These are phyloP conservation scores for Xylogone sp. DNA, from an alignment of 2,329 filamentous ascomycete species.

Conservation along the genomic window DNA sequence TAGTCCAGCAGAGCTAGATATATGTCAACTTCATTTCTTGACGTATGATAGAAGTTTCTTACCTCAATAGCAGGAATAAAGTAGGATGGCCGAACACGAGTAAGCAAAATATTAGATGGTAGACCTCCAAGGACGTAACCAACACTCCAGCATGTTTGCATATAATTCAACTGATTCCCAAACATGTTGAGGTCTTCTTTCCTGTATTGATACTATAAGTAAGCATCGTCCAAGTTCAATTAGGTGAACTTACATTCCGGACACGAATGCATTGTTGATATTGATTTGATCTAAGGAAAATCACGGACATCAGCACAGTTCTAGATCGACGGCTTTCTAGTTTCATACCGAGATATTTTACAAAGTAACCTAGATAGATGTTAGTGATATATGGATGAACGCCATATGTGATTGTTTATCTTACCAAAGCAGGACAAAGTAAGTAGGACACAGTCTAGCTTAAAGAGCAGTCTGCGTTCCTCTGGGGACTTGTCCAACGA, in stretches of 20 bases:
- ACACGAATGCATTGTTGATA: slow-evolving; percentile 43
- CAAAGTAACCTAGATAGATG: slow-evolving; percentile 38
- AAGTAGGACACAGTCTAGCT: slow-evolving; percentile 43
- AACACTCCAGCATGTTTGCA: slow-evolving; percentile 47
- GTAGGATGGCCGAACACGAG: slow-evolving; percentile 39
- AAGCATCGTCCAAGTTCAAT: slow-evolving; percentile 1
- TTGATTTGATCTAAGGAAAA: slow-evolving; percentile 33
- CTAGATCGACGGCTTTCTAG: not conserved
- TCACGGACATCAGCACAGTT: not conserved
- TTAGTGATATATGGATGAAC: not conserved
- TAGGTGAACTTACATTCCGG: slow-evolving; percentile 36
- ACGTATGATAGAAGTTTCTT: slow-evolving; percentile 14
- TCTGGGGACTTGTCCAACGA: slow-evolving; percentile 47
- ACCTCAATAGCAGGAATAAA: slow-evolving; percentile 46
- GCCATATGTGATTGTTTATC: not conserved
- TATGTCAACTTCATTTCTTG: slow-evolving; percentile 26
- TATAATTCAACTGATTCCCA: slow-evolving; percentile 46
- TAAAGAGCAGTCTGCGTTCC: slow-evolving; percentile 44
- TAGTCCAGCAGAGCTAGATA: slow-evolving; percentile 33
- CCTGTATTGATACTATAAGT: slow-evolving; percentile 23
- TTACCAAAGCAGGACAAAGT: slow-evolving; percentile 39
- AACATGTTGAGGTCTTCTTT: slow-evolving; percentile 46
- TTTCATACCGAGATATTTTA: slow-evolving; percentile 36
- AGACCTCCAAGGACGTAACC: slow-evolving; percentile 50
- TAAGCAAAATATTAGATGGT: slow-evolving; percentile 47